These are phyloP conservation scores for Nemania sp. DNA, from an alignment of 2,329 filamentous ascomycete genomes.

Conservation along the genomic window DNA sequence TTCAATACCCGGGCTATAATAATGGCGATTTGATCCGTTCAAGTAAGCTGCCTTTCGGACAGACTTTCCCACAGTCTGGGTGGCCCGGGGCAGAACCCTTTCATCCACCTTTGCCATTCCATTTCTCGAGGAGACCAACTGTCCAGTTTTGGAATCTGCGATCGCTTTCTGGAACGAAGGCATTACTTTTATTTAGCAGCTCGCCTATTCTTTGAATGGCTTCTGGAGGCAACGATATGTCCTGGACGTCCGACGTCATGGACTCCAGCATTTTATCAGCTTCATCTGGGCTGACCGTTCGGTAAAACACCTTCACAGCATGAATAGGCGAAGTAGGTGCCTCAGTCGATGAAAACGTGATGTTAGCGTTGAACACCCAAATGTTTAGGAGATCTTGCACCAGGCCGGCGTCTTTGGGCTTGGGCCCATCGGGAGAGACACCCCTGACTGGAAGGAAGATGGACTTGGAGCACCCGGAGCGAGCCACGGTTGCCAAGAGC, in stretches of 20 bases:
- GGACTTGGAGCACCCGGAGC: constrained; percentile 63
- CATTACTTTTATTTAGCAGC: constrained; percentile 53
- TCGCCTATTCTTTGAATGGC: constrained; percentile 52
- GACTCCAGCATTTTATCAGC: constrained; percentile 56
- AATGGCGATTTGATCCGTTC: not conserved
- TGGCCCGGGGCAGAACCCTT: not conserved
- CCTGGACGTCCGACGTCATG: constrained; percentile 61
- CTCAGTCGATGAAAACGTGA: constrained; percentile 54
- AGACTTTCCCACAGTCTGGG: too few relatives aligned
- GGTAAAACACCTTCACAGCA: constrained; percentile 61
- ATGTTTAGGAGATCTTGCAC: constrained; percentile 47
- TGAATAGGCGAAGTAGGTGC: constrained; percentile 35
- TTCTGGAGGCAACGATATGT: constrained; percentile 57
- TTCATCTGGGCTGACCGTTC: constrained; percentile 47
- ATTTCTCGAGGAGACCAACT: constrained; percentile 65
- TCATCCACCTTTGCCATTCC: constrained; percentile 38
- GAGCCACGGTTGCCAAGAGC: constrained; percentile 56
- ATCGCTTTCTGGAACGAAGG: constrained; percentile 58
- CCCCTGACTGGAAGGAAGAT: constrained; percentile 50
- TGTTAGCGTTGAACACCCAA: constrained; percentile 62
- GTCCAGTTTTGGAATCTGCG: constrained; percentile 68
- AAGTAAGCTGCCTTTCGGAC: not conserved
- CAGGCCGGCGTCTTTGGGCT: not conserved
- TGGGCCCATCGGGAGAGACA: not conserved
- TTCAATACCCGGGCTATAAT: not conserved